These are phyloP conservation scores for Pugionium dolabratum DNA, from an alignment of 345 rosid species.

Conservation along the genomic window DNA sequence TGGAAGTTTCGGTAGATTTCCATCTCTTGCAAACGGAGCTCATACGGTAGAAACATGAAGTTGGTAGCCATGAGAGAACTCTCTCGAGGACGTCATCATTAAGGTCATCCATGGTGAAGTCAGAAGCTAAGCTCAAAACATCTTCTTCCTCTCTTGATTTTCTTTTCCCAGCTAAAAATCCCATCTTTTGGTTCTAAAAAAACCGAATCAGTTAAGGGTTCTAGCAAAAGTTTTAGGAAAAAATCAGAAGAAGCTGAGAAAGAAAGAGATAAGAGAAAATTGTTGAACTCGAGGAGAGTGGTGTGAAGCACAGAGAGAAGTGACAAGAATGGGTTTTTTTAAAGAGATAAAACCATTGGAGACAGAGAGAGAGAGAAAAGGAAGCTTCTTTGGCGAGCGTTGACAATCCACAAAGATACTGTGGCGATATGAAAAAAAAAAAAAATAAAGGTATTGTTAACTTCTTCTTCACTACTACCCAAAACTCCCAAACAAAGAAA, in stretches of 20 bases:
- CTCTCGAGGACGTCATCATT: constrained; percentile 77
- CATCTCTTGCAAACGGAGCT: constrained; percentile 87
- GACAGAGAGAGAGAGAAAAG: constrained; percentile 42
- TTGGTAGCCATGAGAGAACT: constrained; percentile 84
- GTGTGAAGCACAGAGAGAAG: constrained; percentile 11
- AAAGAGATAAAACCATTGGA: constrained; percentile 26
- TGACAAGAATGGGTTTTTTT: constrained; percentile 1
- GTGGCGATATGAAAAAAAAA: neutral
- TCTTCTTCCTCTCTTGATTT: constrained; percentile 46
- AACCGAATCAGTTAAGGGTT: too few species aligned
- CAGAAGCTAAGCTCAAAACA: constrained; percentile 2
- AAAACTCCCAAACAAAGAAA: too few species aligned
- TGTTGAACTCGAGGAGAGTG: neutral
- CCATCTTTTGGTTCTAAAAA: constrained; percentile 26
- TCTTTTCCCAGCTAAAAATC: constrained; percentile 46
- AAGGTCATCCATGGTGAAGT: constrained; percentile 64
- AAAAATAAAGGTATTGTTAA: too few species aligned
- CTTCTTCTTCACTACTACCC: too few species aligned
- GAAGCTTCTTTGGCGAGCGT: constrained; percentile 76
- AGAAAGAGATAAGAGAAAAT: neutral
- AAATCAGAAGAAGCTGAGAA: too few species aligned
- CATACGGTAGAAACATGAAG: constrained; percentile 63
- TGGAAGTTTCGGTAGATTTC: constrained; percentile 60
- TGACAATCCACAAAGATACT: constrained; percentile 53
- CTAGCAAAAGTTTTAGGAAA: too few species aligned